phyloP scores from a whole-genome alignment of 768 basidiomycete genomes.

The Tricholoma furcatifolium region DNA sequence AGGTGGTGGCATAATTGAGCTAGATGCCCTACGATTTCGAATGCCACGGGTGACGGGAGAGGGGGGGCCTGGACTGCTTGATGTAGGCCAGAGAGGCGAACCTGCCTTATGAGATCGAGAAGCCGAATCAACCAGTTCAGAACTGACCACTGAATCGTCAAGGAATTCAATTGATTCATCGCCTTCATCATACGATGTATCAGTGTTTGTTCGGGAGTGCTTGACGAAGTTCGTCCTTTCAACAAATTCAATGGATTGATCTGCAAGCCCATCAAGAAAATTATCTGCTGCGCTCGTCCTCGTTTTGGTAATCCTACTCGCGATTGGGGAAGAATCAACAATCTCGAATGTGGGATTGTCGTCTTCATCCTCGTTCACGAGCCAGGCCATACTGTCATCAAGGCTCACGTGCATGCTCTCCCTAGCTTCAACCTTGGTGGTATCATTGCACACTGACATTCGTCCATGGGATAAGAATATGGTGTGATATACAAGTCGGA shows the following conservation, averaged over 20 bases:
- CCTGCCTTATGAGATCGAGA: background rate
- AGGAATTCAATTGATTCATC: constrained; percentile 27
- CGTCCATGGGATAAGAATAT: background rate
- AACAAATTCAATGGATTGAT: constrained; percentile 25
- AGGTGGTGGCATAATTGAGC: constrained; percentile 27
- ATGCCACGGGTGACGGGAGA: background rate
- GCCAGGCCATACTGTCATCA: constrained; percentile 55
- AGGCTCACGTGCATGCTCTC: background rate
- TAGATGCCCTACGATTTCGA: constrained; percentile 4
- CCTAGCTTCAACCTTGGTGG: background rate
- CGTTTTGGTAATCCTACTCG: constrained; percentile 6
- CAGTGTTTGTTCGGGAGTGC: background rate
- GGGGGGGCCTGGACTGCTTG: constrained; percentile 15
- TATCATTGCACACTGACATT: no score
- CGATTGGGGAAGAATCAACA: constrained; percentile 47
- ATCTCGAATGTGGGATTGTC: constrained; percentile 57
- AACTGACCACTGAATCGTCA: constrained; percentile 12
- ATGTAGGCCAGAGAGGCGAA: constrained; percentile 11
- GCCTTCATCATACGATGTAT: background rate
- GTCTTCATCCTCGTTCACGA: constrained; percentile 65
- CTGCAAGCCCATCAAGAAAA: constrained; percentile 1
- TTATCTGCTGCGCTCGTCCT: background rate
- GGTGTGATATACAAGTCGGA: background rate
- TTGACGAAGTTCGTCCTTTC: background rate
- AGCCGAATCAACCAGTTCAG: constrained; percentile 13